A percentile compares a stretch with the other conserved stretches of the same genome.
These are phyloP conservation scores for Fusarium staphyleae DNA, from an alignment of 2,329 filamentous ascomycete genomes.

Conservation along the genomic window DNA sequence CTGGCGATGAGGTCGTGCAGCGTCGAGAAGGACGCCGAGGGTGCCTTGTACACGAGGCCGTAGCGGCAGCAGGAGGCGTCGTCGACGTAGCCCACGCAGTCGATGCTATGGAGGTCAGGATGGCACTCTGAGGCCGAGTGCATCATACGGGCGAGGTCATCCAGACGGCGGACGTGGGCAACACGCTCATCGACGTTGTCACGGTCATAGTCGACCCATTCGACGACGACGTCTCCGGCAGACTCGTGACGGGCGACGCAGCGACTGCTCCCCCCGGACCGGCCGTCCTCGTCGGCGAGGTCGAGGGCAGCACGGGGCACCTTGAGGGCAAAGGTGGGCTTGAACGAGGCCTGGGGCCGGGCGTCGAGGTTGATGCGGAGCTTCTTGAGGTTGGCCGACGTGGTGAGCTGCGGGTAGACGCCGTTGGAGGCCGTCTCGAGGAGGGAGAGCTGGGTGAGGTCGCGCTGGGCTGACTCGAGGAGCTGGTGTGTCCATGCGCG, in stretches of 20 bases:
- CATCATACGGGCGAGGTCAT: conserved; percentile 57
- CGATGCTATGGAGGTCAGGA: conserved; percentile 55
- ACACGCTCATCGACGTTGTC: conserved; percentile 52
- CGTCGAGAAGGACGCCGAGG: conserved; percentile 47
- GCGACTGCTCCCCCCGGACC: conserved; percentile 27
- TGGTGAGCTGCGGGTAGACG: conserved; percentile 52
- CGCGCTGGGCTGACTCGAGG: conserved; percentile 53
- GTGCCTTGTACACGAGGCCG: conserved; percentile 53
- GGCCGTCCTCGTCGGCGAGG: conserved; percentile 16
- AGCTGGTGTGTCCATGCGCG: conserved; percentile 57
- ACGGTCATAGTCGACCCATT: conserved; percentile 56
- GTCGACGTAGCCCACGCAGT: conserved; percentile 57
- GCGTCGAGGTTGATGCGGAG: conserved; percentile 56
- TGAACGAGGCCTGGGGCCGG: conserved; percentile 50
- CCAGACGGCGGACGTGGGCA: conserved; percentile 53
- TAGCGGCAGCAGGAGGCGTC: conserved; percentile 50
- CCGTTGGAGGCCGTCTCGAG: conserved; percentile 52
- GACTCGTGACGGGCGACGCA: conserved; percentile 46
- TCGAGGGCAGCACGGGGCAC: conserved; percentile 46
- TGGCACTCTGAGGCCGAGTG: conserved; percentile 54
- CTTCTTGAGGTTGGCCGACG: conserved; percentile 54
- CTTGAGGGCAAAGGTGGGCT: conserved; percentile 52
- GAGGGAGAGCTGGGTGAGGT: conserved; percentile 51
- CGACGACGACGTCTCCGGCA: conserved; percentile 49
- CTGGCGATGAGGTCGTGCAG: conserved; percentile 50